These are phyloP conservation scores for Hypoxylon sp. DNA, from an alignment of 2,329 filamentous ascomycete genomes.

Conservation along the genomic window DNA sequence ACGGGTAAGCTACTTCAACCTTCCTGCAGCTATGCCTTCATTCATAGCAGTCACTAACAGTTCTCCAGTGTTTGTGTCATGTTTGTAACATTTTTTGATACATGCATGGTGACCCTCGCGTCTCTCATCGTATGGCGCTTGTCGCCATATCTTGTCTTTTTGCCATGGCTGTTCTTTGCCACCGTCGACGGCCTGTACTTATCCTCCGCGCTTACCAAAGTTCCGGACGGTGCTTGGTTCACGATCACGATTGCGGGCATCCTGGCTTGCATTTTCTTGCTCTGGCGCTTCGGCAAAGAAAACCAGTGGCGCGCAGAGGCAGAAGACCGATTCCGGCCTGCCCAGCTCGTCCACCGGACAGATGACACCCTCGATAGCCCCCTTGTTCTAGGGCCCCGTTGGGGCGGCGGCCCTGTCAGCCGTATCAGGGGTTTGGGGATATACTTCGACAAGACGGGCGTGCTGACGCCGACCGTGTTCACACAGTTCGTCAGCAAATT, in stretches of 20 bases:
- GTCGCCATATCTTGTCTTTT: constrained; percentile 70
- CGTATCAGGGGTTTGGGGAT: constrained; percentile 74
- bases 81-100: constrained; percentile 83
- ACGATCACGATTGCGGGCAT: constrained; percentile 76
- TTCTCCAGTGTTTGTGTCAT: constrained; percentile 76
- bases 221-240: constrained; percentile 84
- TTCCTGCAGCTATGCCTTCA: background rate
- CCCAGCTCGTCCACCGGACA: constrained; percentile 53
- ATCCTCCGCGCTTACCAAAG: constrained; percentile 78
- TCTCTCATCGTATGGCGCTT: constrained; percentile 81
- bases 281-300: constrained; percentile 86
- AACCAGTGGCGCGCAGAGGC: constrained; percentile 81
- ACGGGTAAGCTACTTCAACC: constrained; percentile 63
- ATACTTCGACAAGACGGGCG: constrained; percentile 84
- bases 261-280: constrained; percentile 75
- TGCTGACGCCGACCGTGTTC: constrained; percentile 76
- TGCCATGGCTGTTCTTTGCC: constrained; percentile 75
- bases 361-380: constrained; percentile 47
- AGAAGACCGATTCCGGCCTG: constrained; percentile 70
- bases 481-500: constrained; percentile 82
- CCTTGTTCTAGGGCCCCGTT: constrained; percentile 56
- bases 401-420: constrained; percentile 61
- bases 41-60: background rate
- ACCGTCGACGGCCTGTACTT: constrained; percentile 78
- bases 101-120: constrained; percentile 79